These are phyloP conservation scores for Xylariaceae sp. DNA, from an alignment of 2,329 filamentous ascomycete species.

Conservation along the genomic window DNA sequence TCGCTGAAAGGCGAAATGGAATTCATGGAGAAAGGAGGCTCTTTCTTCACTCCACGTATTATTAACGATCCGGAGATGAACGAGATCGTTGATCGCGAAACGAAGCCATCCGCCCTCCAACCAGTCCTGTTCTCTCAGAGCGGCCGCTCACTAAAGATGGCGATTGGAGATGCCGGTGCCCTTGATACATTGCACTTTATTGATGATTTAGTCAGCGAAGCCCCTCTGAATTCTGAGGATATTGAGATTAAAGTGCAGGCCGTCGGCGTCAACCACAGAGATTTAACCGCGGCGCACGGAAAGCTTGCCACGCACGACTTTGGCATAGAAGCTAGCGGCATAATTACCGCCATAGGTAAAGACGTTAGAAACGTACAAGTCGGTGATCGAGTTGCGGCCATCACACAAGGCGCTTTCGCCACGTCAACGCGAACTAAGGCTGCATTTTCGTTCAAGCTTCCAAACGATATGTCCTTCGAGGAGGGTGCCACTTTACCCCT, in stretches of 20 bases:
- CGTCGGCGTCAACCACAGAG: conserved; percentile 35
- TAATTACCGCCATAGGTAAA: conserved; percentile 31
- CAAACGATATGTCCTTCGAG: conserved; percentile 33
- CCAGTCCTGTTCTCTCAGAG: conserved; percentile 43
- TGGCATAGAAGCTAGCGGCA: conserved; percentile 34
- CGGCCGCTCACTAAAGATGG: conserved; percentile 32
- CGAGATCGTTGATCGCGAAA: conserved; percentile 47
- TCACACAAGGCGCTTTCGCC: conserved; percentile 42
- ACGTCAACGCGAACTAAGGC: conserved; percentile 33
- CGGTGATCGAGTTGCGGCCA: conserved; percentile 38
- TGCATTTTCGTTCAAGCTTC: conserved; percentile 35
- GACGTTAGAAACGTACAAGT: conserved; percentile 31
- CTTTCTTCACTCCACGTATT: conserved; percentile 44
- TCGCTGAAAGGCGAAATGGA: conserved; percentile 44
- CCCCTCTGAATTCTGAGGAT: conserved; percentile 39
- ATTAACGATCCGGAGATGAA: conserved; percentile 46
- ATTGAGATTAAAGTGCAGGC: conserved; percentile 36
- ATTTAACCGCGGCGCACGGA: conserved; percentile 34
- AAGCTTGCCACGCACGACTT: conserved; percentile 31
- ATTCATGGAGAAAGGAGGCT: conserved; percentile 44
- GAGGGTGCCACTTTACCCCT: conserved; percentile 33
- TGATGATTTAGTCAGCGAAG: conserved; percentile 31
- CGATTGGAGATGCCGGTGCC: conserved; percentile 30
- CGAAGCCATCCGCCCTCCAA: conserved; percentile 42
- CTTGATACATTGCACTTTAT: conserved; percentile 37